Evolutionary conservation across 306 rosid species (phyloP).

Genomic region (Gillenia trifoliata): DNA sequence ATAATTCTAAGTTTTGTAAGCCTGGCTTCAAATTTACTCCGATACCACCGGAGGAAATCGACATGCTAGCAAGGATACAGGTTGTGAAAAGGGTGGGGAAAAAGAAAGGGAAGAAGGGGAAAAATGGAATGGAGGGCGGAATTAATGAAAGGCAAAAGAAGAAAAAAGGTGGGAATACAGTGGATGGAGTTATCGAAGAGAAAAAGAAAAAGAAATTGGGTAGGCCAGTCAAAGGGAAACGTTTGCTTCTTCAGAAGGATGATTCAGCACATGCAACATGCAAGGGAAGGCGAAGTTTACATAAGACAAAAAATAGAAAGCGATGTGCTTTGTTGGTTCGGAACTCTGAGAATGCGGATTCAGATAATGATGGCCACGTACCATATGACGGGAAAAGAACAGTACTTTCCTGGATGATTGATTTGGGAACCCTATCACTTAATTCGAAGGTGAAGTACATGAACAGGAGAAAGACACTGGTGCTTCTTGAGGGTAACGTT

Average conservation of each 20-base stretch:
- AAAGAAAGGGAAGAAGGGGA: constrained; percentile 3
- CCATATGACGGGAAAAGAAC: constrained; percentile 82
- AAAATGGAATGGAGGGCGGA: neutral
- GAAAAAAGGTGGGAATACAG: constrained; percentile 24
- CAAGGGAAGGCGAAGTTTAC: constrained; percentile 28
- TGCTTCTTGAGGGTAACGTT: constrained; percentile 53
- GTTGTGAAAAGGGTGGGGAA: constrained; percentile 22
- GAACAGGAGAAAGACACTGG: constrained; percentile 32
- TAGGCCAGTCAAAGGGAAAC: constrained; percentile 39
- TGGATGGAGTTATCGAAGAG: constrained; percentile 20
- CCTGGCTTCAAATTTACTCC: constrained; percentile 69
- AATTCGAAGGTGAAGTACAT: constrained; percentile 62
- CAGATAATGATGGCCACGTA: constrained; percentile 63
- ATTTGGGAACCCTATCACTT: constrained; percentile 59
- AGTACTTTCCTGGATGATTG: constrained; percentile 85
- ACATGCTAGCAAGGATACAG: constrained; percentile 44
- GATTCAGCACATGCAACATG: constrained; percentile 13
- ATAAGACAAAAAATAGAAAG: constrained; percentile 47
- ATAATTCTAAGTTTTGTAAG: constrained; percentile 42
- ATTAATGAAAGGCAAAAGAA: neutral
- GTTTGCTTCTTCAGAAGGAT: constrained; percentile 23
- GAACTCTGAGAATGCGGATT: constrained; percentile 56
- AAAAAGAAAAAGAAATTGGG: constrained; percentile 37
- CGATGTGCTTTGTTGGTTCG: constrained; percentile 64
- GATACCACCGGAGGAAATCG: constrained; percentile 61